Conservation (phyloP, 257 asterid species). For the Leonotis leonurus region DNA sequence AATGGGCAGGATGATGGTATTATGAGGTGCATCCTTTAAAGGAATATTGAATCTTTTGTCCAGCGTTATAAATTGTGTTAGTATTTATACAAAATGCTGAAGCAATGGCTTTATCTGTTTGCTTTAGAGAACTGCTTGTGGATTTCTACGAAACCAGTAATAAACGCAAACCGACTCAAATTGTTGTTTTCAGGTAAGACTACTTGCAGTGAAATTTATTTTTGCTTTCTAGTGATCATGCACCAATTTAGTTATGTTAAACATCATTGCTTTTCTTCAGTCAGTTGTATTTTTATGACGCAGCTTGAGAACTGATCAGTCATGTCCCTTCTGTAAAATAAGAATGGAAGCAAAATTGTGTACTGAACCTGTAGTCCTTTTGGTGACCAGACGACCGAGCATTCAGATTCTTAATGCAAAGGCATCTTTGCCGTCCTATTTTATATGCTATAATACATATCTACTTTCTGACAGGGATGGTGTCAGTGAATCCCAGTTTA, state of each 20-base stretch:
- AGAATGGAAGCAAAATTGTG: not conserved
- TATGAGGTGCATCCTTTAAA: slow-evolving; percentile 50
- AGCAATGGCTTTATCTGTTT: slow-evolving; percentile 9
- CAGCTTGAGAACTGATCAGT: slow-evolving; percentile 2
- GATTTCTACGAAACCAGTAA: slow-evolving; percentile 73
- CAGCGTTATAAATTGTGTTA: not conserved
- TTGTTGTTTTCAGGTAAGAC: slow-evolving; percentile 79
- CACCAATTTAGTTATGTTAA: not conserved
- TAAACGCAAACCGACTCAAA: slow-evolving; percentile 66
- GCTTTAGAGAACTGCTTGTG: slow-evolving; percentile 77
- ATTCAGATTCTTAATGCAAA: not conserved
- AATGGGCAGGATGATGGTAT: slow-evolving; percentile 89
- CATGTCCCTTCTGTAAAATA: not conserved
- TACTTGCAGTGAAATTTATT: not conserved
- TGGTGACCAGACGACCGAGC: not conserved
- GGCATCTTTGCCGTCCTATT: slow-evolving; percentile 7
- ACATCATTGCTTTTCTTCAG: too few species aligned
- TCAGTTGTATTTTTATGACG: not conserved
- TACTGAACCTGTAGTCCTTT: not conserved
- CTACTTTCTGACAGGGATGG: slow-evolving; percentile 68
- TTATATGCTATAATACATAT: slow-evolving; percentile 11
- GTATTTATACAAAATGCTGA: slow-evolving; percentile 14
- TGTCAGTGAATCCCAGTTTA: slow-evolving; percentile 85
- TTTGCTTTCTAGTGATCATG: not conserved
- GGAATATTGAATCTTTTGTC: slow-evolving; percentile 3